phyloP scores from a whole-genome alignment of 2,329 filamentous ascomycete species.

The Stagonosporopsis vannaccii region DNA sequence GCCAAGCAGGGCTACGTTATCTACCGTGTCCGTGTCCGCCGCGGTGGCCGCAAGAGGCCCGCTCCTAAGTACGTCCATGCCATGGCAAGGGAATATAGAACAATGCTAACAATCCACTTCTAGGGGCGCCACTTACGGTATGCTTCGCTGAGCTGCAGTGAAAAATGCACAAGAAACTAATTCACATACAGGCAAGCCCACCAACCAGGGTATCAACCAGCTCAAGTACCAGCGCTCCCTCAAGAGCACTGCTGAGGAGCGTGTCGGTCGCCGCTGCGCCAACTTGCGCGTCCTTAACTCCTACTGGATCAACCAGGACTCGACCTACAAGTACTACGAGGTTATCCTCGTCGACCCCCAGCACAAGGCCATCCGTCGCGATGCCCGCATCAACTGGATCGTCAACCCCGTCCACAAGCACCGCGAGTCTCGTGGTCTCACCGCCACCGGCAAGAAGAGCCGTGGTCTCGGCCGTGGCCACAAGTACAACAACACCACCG shows the following conservation, averaged over 20 bases:
- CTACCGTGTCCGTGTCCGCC: conserved; percentile 98
- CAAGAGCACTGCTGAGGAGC: conserved; percentile 97
- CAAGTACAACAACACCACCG: conserved; percentile 97
- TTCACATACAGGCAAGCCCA: conserved; percentile 84
- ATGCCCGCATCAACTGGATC: conserved; percentile 99
- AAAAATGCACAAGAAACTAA: conserved; percentile 29
- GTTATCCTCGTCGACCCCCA: conserved; percentile 99
- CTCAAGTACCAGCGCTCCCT: conserved; percentile 99
- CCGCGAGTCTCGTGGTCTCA: conserved; percentile 97
- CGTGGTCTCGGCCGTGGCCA: conserved; percentile 99
- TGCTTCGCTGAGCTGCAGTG: conserved; percentile 46
- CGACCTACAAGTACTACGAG: conserved; percentile 99
- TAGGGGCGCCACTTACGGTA: conserved; percentile 96
- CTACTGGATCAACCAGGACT: conserved; percentile 99
- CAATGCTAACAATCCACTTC: conserved; percentile 52
- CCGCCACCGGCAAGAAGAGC: conserved; percentile 98
- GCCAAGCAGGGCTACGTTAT: conserved; percentile 99
- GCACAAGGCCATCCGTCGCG: conserved; percentile 99
- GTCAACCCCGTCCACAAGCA: conserved; percentile 99
- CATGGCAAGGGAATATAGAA: not conserved
- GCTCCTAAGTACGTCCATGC: conserved; percentile 69
- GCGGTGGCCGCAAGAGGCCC: conserved; percentile 98
- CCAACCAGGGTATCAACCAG: conserved; percentile 99
- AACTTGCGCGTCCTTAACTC: conserved; percentile 99
- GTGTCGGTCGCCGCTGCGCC: conserved; percentile 98